Base-by-base conservation (phyloP, 441 rosid genomes). In the Erodium trifolium region DNA sequence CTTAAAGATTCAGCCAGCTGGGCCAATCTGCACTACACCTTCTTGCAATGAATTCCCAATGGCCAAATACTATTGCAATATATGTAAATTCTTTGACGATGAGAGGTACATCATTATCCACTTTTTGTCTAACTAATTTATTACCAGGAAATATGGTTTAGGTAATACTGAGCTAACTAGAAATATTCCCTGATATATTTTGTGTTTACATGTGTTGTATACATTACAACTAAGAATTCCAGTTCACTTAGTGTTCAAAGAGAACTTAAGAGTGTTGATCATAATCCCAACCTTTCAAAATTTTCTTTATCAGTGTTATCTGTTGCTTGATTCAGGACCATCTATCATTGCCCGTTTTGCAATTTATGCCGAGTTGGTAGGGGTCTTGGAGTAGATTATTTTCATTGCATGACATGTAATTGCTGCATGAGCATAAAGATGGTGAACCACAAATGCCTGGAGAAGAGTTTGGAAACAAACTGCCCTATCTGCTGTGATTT, bases 81-180 rank as follows among this genome's bases (percentile, higher is more conserved):
- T 90, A 63, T 94, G 99, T 84, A 94, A 92, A 79, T 84, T 92
- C 72, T 90, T 85, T 79, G 99, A 94, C 51, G 98, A 90, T 83
- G 99, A 94, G 76, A 90, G 97, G 99, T 93, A 14, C 37, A 34
- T 34, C 37, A 34, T 34, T 34, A 34, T 34, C 37, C 3, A 34
- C 37, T 34, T 34, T 34, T 34, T 34, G 37, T 34, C 37, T 34
- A 34, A 34, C 37, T 2, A 3, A 34, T 34, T 5, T 34, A 34
- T 34, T 34, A 34, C 51, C 51, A 10, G 51, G 51, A 45, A 45
- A 10, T 45, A 41, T 41, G 47, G 47, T 41, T 41, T 41, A 41
- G 10, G 47, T 41, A 41, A 41, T 5, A 2, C 6, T 41, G 47
- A 41, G 10, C 8, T 41, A 5, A 41, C 47, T 41, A 41, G 47